phyloP scores from a whole-genome alignment of 352 stramenopile species.

The Globisporangium orthogonon region DNA sequence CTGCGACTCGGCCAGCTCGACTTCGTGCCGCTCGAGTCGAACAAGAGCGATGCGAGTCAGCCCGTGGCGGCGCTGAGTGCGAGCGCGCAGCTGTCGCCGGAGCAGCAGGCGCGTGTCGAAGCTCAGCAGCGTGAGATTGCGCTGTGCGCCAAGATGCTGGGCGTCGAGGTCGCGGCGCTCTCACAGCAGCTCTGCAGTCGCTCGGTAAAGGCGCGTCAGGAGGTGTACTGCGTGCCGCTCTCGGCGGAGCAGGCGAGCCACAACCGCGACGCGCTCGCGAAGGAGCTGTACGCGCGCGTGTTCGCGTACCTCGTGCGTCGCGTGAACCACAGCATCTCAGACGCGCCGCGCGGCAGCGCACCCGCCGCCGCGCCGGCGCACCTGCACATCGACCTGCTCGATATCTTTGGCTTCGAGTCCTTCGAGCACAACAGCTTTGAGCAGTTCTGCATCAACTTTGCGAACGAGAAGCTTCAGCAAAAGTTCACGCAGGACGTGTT shows the following conservation, averaged over 20 bases:
- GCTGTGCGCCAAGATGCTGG: conserved; percentile 53
- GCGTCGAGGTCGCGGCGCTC: conserved; percentile 56
- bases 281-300: conserved; percentile 92
- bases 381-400: conserved; percentile 91
- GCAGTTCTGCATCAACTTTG: conserved; percentile 96
- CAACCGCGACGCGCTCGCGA: conserved; percentile 92
- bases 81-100: conserved; percentile 3
- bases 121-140: conserved; percentile 57
- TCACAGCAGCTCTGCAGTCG: conserved; percentile 65
- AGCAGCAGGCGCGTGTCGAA: conserved; percentile 29
- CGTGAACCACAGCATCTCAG: conserved; percentile 81
- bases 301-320: conserved; percentile 93
- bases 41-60: conserved; percentile 71
- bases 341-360: conserved; percentile 18
- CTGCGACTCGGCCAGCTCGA: conserved; percentile 77
- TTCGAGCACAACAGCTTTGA: conserved; percentile 93
- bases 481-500: conserved; percentile 87
- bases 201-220: conserved; percentile 72
- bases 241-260: conserved; percentile 68
- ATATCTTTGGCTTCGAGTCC: conserved; percentile 97
- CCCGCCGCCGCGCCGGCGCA: conserved; percentile 27
- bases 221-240: conserved; percentile 79
- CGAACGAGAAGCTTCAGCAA: conserved; percentile 93
- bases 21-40: conserved; percentile 69
- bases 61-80: conserved; percentile 42